Percentiles rank a stretch among this genome's conserved stretches.
phyloP scores from a whole-genome alignment of 768 basidiomycete species.

The Pisolithus albus region DNA sequence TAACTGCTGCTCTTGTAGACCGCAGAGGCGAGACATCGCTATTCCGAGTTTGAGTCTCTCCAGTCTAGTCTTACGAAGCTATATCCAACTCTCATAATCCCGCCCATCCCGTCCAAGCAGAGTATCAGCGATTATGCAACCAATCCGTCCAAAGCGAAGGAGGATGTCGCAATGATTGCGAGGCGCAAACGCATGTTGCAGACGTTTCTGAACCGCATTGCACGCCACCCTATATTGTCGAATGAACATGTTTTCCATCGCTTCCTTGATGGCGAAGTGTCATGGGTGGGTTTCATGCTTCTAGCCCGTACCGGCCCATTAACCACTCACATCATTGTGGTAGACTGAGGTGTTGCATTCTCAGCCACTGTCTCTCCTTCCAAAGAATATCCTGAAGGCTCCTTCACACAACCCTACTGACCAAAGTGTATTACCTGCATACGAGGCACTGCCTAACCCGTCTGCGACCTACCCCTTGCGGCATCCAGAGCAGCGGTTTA shows the following conservation, averaged over 20 bases:
- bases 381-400: constrained; percentile 93
- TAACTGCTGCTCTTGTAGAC: constrained; percentile 40
- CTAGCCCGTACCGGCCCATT: background rate
- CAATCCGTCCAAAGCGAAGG: constrained; percentile 94
- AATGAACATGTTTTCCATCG: constrained; percentile 95
- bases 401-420: constrained; percentile 94
- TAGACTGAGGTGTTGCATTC: constrained; percentile 91
- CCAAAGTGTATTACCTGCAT: constrained; percentile 61
- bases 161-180: constrained; percentile 88
- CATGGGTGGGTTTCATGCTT: constrained; percentile 61
- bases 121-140: constrained; percentile 94
- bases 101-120: constrained; percentile 97
- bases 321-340: constrained; percentile 5
- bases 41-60: constrained; percentile 96
- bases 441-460: constrained; percentile 82
- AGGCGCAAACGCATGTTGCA: constrained; percentile 91
- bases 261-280: constrained; percentile 92
- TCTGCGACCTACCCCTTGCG: constrained; percentile 84
- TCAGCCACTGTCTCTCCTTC: constrained; percentile 82
- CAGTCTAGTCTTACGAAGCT: constrained; percentile 76
- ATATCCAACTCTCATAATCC: constrained; percentile 94
- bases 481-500: constrained; percentile 89
- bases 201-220: constrained; percentile 88
- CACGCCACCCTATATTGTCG: constrained; percentile 88
- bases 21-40: constrained; percentile 79